Evolutionary conservation across 2,329 filamentous ascomycete species (phyloP).

Genomic region (Paecilomyces variotii): DNA sequence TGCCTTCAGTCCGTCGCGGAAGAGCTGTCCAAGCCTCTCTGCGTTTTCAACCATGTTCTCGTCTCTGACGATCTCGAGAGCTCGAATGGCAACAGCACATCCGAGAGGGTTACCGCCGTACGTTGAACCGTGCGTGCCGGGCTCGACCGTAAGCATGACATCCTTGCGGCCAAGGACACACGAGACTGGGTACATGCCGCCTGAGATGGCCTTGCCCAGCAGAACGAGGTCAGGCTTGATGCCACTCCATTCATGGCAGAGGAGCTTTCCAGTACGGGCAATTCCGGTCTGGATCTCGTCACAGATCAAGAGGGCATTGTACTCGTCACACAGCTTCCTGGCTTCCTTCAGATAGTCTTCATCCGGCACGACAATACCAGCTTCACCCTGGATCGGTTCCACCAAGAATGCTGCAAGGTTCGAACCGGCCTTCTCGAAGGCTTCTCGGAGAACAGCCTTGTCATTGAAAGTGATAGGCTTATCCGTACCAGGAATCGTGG

Average conservation of each 20-base stretch:
- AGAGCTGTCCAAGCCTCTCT: constrained; percentile 69
- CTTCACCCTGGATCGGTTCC: constrained; percentile 95
- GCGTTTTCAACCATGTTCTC: constrained; percentile 80
- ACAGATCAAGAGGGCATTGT: constrained; percentile 93
- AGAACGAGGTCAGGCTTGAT: constrained; percentile 94
- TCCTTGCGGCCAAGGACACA: constrained; percentile 82
- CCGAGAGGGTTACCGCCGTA: constrained; percentile 96
- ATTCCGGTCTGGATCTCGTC: constrained; percentile 99
- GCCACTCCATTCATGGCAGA: constrained; percentile 88
- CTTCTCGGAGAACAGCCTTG: constrained; percentile 68
- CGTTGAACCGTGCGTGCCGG: constrained; percentile 95
- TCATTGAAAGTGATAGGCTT: constrained; percentile 81
- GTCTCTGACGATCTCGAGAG: constrained; percentile 87
- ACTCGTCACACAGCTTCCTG: constrained; percentile 79
- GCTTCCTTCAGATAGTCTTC: constrained; percentile 78
- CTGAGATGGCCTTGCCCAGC: constrained; percentile 94
- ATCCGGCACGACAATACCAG: constrained; percentile 89
- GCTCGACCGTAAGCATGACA: constrained; percentile 91
- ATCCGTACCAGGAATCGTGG: constrained; percentile 64
- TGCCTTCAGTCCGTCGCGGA: constrained; percentile 68
- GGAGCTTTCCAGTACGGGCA: constrained; percentile 84
- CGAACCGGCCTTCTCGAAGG: constrained; percentile 70
- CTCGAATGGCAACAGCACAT: constrained; percentile 90
- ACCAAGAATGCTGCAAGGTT: constrained; percentile 89
- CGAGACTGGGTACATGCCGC: constrained; percentile 98